Conservation (phyloP, 2,329 filamentous ascomycete genomes). For the Fusarium incarnatum region DNA sequence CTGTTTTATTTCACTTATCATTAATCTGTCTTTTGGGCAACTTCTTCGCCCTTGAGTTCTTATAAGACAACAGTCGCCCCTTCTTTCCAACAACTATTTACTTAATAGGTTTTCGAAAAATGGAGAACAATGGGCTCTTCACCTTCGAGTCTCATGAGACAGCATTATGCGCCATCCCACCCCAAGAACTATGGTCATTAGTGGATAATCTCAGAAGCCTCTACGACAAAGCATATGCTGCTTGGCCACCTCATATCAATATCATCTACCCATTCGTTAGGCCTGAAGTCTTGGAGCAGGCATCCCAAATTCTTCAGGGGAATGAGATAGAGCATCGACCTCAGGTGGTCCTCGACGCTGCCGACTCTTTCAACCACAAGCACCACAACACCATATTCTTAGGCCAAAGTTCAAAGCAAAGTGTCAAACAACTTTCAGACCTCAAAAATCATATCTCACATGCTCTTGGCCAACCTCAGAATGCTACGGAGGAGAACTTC, state of each 20-base stretch:
- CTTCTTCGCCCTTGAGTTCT: background rate
- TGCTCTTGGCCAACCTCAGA: slow-evolving; percentile 49
- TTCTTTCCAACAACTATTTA: background rate
- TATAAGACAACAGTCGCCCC: background rate
- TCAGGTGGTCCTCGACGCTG: slow-evolving; percentile 53
- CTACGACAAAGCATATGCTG: slow-evolving; percentile 70
- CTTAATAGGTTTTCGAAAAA: background rate
- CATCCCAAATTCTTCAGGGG: slow-evolving; percentile 49
- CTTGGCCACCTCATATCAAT: slow-evolving; percentile 76
- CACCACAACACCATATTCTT: slow-evolving; percentile 64
- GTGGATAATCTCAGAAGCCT: slow-evolving; percentile 68
- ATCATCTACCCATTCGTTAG: slow-evolving; percentile 74
- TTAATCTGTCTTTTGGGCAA: background rate
- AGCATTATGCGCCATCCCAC: slow-evolving; percentile 70
- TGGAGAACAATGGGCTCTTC: slow-evolving; percentile 21
- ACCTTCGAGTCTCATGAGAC: slow-evolving; percentile 62
- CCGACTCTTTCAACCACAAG: slow-evolving; percentile 62
- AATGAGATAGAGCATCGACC: slow-evolving; percentile 26
- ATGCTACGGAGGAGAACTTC: slow-evolving; percentile 44
- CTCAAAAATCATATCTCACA: slow-evolving; percentile 53
- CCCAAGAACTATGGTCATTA: slow-evolving; percentile 58
- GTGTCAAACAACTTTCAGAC: slow-evolving; percentile 39
- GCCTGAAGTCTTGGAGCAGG: slow-evolving; percentile 58
- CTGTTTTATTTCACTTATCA: background rate
- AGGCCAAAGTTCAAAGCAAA: slow-evolving; percentile 26